Evolutionary conservation across 2,329 filamentous ascomycete genomes (phyloP), one percentile per base, ranked within the genome.

Genomic region (Thielaviopsis punctulata): DNA sequence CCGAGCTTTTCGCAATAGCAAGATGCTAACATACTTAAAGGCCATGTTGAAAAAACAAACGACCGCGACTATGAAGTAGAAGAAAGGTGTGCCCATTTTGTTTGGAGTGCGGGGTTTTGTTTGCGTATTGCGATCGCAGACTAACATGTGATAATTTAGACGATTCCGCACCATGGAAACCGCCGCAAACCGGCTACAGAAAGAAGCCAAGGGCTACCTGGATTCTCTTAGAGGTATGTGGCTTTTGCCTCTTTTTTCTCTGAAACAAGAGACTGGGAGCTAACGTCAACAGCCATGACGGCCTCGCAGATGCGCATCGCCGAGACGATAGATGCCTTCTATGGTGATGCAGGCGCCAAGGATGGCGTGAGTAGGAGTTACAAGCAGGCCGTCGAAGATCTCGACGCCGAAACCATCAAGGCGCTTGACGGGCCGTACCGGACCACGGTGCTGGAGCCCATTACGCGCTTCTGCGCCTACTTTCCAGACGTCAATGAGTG

Each of bases 401-500:
- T 98, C 48, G 93, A 98, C 65, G 85, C 92, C 51, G 93, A 98
- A 68, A 98, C 92, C 0, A 95, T 98, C 69, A 98, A 98, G 68
- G 92, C 92, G 6, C 74, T 98, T 57, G 92, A 98, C 67, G 92
- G 92, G 3, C 93, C 92, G 46, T 98, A 95, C 69, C 79, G 86
- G 79, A 84, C 85, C 44, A 96, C 92, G 5, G 92, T 98, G 24
- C 76, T 98, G 47, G 92, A 98, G 60, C 92, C 92, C 43, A 98
- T 98, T 65, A 83, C 83, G 57, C 80, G 89, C 58, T 98, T 96
- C 72, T 96, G 90, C 71, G 86, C 87, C 59, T 98, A 98, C 71
- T 98, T 98, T 67, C 90, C 92, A 30, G 92, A 98, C 66, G 89
- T 98, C 64, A 98, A 98, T 69, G 88, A 95, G 71, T 95, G 90